Conservation (phyloP, 208 protist species). For the Naegleria gruberi region DNA sequence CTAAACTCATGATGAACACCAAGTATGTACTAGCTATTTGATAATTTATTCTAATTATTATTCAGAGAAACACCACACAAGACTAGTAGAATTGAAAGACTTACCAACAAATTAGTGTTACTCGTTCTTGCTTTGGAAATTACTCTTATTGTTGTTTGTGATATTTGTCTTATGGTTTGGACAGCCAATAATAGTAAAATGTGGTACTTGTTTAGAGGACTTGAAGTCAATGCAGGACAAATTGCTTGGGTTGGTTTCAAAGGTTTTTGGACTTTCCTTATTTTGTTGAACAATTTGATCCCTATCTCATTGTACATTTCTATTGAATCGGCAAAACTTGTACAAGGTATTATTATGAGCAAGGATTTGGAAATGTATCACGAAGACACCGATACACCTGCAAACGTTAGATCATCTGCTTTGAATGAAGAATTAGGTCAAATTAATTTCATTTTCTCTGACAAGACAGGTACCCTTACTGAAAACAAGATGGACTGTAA, state of each 20-base stretch:
- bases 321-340: slow-evolving; percentile 3
- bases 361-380: slow-evolving; percentile 9
- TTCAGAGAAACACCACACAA: neutral
- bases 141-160: neutral
- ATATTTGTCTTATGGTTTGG: neutral
- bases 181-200: neutral
- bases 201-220: neutral
- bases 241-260: neutral
- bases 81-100: neutral
- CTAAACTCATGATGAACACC: slow-evolving; percentile 29
- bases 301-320: slow-evolving; percentile 26
- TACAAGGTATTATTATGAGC: neutral
- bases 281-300: slow-evolving; percentile 20
- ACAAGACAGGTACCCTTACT: slow-evolving; percentile 80
- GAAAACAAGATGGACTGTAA: slow-evolving; percentile 70
- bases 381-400: neutral
- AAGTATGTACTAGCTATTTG: neutral
- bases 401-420: slow-evolving; percentile 17
- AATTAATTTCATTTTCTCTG: slow-evolving; percentile 75
- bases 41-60: neutral
- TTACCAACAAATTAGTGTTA: neutral
- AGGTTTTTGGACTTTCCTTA: neutral
- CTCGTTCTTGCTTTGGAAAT: neutral
- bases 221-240: neutral
- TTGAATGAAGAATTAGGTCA: slow-evolving; percentile 38